These are phyloP conservation scores for Aquilaria sinensis DNA, from an alignment of 345 rosid genomes.

Conservation along the genomic window DNA sequence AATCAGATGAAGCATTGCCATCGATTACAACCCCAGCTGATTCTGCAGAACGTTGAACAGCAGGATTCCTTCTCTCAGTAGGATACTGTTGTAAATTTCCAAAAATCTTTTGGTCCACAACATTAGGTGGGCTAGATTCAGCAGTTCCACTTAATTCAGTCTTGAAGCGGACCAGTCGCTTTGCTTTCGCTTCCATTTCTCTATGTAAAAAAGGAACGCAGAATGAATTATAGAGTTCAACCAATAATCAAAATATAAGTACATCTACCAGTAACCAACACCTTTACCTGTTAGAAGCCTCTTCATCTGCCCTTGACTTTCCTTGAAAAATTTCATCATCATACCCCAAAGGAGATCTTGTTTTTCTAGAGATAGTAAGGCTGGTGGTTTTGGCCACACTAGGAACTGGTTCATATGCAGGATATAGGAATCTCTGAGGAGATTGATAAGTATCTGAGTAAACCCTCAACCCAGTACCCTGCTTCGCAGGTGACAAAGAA, in stretches of 20 bases:
- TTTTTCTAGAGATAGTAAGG: constrained; percentile 43
- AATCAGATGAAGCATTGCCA: constrained; percentile 23
- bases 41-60: constrained; percentile 1
- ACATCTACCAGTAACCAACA: no score
- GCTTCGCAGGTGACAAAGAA: constrained; percentile 37
- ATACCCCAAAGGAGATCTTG: constrained; percentile 45
- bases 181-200: constrained; percentile 20
- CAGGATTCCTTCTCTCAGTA: constrained; percentile 8
- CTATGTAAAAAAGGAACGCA: not conserved
- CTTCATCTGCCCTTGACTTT: constrained; percentile 31
- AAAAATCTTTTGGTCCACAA: not conserved
- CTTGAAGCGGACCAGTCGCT: constrained; percentile 14
- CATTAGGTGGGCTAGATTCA: constrained; percentile 5
- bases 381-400: constrained; percentile 19
- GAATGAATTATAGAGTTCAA: not conserved
- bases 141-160: constrained; percentile 6
- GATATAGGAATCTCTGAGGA: constrained; percentile 19
- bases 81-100: constrained; percentile 6
- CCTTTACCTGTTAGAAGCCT: constrained; percentile 60
- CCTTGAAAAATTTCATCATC: constrained; percentile 38
- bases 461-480: constrained; percentile 32
- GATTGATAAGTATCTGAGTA: constrained; percentile 15
- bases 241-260: no score
- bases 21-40: constrained; percentile 8
- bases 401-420: constrained; percentile 15